Evolutionary conservation across 306 rosid species (phyloP).

Genomic region (Rosa chinensis): DNA sequence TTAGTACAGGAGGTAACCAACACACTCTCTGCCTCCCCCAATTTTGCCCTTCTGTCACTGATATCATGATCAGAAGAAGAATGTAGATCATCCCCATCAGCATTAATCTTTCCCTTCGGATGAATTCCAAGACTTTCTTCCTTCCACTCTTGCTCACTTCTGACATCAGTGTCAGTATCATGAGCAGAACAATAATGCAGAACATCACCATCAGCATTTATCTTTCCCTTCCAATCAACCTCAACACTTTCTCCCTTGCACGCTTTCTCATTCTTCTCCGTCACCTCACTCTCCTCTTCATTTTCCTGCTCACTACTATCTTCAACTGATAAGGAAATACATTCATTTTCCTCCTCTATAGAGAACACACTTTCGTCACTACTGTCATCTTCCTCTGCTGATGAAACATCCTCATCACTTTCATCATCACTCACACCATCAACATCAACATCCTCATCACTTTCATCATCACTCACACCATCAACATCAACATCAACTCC

Average conservation of each 20-base stretch:
- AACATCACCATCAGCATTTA: neutral
- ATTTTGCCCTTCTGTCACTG: too few species aligned
- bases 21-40: too few species aligned
- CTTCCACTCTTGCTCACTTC: neutral
- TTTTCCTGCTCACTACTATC: neutral
- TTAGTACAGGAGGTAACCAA: neutral
- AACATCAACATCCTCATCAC: neutral
- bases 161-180: neutral
- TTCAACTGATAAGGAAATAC: neutral
- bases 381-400: neutral
- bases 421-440: neutral
- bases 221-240: neutral
- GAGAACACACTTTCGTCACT: neutral
- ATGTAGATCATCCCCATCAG: neutral
- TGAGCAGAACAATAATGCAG: neutral
- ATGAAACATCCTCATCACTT: neutral
- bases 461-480: too few species aligned
- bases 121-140: neutral
- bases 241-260: neutral
- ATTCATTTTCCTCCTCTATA: neutral
- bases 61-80: too few species aligned
- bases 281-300: neutral
- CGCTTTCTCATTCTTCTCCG: neutral
- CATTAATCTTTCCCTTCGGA: neutral
- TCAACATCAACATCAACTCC: neutral